Percentiles rank a stretch among this genome's conserved stretches.
Conservation (phyloP, 2,329 filamentous ascomycete genomes). For the Trichoderma polysporum region DNA sequence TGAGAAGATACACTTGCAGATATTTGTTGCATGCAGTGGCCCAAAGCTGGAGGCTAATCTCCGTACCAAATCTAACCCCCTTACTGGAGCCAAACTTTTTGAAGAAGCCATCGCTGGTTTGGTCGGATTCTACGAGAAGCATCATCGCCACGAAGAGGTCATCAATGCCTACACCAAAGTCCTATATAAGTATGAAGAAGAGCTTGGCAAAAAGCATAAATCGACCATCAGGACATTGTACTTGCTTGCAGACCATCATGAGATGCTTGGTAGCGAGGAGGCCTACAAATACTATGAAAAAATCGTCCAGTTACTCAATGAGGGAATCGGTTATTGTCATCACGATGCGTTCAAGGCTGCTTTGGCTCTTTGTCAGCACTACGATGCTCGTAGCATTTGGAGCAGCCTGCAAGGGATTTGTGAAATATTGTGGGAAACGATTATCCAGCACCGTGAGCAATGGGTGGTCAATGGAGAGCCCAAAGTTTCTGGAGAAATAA, state of each 20-base stretch:
- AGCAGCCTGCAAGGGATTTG: not conserved
- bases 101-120: constrained; percentile 31
- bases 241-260: not conserved
- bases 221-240: not conserved
- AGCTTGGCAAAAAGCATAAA: constrained; percentile 16
- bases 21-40: not conserved
- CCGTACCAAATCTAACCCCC: not conserved
- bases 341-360: not conserved
- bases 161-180: constrained; percentile 38
- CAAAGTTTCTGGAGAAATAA: constrained; percentile 27
- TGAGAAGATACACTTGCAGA: not conserved
- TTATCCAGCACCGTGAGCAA: not conserved
- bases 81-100: constrained; percentile 24
- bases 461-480: not conserved
- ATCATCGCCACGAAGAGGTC: constrained; percentile 41
- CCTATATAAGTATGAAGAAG: constrained; percentile 34
- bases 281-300: not conserved
- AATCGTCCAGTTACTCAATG: not conserved
- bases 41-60: not conserved
- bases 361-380: not conserved
- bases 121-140: constrained; percentile 36
- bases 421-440: not conserved
- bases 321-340: not conserved
- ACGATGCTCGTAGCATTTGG: not conserved
- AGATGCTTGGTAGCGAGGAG: not conserved